Conservation (phyloP, 2,329 filamentous ascomycete species). For the Spiromastix sp. region DNA sequence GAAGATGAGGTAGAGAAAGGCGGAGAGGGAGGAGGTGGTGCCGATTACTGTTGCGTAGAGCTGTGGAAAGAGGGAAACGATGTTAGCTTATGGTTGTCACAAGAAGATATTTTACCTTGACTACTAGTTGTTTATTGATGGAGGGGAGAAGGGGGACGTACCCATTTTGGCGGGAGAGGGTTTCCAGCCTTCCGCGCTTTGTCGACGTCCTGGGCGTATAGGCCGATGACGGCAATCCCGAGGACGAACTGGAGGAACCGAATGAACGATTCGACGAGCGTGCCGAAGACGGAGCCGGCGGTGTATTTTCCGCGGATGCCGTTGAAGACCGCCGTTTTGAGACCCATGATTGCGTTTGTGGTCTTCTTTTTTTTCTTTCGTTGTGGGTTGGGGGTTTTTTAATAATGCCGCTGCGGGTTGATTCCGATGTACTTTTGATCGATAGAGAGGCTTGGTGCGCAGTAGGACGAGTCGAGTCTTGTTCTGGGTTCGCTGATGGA, state of each 20-base stretch:
- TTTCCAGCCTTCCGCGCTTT: conserved; percentile 40
- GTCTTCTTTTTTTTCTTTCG: background rate
- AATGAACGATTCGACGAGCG: conserved; percentile 33
- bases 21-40: conserved; percentile 53
- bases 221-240: conserved; percentile 63
- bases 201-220: conserved; percentile 63
- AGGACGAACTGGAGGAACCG: conserved; percentile 69
- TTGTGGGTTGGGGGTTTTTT: too few species aligned
- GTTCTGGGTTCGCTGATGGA: too few species aligned
- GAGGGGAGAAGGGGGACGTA: conserved; percentile 28
- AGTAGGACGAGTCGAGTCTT: too few species aligned
- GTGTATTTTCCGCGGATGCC: conserved; percentile 13
- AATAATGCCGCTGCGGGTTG: too few species aligned
- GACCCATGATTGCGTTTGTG: background rate
- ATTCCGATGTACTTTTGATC: too few species aligned
- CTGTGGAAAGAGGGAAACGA: conserved; percentile 32
- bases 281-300: conserved; percentile 10
- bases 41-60: conserved; percentile 64
- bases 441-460: background rate
- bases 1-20: conserved; percentile 55
- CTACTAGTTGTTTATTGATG: background rate
- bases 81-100: conserved; percentile 2
- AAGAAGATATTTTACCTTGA: background rate
- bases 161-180: conserved; percentile 59
- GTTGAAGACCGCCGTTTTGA: conserved; percentile 13